phyloP scores from a whole-genome alignment of 2,329 filamentous ascomycete species.

The Fusarium mexicanum region DNA sequence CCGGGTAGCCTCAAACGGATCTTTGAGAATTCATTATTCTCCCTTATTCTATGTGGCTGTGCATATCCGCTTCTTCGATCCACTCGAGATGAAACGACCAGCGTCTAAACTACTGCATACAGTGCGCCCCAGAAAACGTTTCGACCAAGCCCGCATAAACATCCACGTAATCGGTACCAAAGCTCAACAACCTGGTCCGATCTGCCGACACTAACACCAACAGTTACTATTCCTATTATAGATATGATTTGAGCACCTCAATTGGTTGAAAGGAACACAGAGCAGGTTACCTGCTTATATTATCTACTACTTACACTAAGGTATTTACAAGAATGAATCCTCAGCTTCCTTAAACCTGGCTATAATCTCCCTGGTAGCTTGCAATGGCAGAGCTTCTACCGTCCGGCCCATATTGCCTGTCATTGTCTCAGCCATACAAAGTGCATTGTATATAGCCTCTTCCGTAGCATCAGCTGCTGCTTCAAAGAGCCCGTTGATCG shows the following conservation, averaged over 20 bases:
- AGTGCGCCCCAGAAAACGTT: neutral
- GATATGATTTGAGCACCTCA: neutral
- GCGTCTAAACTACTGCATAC: neutral
- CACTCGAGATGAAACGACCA: neutral
- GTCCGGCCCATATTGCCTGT: neutral
- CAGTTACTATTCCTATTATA: neutral
- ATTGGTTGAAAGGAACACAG: neutral
- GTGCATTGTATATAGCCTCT: neutral
- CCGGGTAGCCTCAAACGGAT: accelerated
- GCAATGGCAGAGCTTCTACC: neutral
- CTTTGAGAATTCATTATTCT: no score
- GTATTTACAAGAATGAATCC: neutral
- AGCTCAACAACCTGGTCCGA: neutral
- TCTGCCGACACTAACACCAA: neutral
- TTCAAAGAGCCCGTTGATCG: neutral
- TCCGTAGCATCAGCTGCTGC: neutral
- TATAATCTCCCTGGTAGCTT: neutral
- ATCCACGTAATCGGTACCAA: neutral
- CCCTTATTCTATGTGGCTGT: neutral
- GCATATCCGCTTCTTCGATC: neutral
- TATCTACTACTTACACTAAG: neutral
- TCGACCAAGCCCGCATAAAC: neutral
- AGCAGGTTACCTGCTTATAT: neutral
- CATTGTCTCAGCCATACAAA: neutral
- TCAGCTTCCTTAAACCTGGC: neutral